A percentile compares a stretch with the other conserved stretches of the same genome.
phyloP scores from a whole-genome alignment of 441 rosid species.

The Raphanus hybrid region DNA sequence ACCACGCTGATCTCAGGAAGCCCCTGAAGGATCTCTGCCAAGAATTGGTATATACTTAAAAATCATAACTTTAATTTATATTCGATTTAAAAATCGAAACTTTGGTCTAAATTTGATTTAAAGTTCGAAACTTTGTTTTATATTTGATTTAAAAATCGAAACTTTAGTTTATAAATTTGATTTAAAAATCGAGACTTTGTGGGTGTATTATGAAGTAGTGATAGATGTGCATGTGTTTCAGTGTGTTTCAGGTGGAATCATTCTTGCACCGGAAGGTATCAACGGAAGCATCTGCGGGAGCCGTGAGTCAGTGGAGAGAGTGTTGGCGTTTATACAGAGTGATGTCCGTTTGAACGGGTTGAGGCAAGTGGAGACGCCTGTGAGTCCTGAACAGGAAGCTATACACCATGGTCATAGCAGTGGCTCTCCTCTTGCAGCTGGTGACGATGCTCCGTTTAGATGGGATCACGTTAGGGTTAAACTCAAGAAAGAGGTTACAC shows the following conservation, averaged over 20 bases:
- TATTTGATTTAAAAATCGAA: too few species aligned
- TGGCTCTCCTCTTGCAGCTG: conserved; percentile 92
- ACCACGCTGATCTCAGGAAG: conserved; percentile 71
- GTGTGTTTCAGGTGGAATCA: conserved; percentile 98
- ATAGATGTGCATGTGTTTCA: conserved; percentile 25
- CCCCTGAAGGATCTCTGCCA: conserved; percentile 84
- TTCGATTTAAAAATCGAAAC: too few species aligned
- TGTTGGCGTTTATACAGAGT: conserved; percentile 70
- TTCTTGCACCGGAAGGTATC: conserved; percentile 91
- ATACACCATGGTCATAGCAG: conserved; percentile 85
- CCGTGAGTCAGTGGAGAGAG: conserved; percentile 71
- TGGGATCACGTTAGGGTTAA: conserved; percentile 98
- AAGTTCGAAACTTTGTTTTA: background rate
- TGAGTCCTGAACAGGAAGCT: conserved; percentile 89
- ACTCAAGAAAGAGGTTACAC: conserved; percentile 86
- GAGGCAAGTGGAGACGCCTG: conserved; percentile 80
- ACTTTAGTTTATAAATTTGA: background rate
- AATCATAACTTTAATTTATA: background rate
- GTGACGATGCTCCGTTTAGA: conserved; percentile 91
- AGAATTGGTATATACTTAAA: conserved; percentile 55
- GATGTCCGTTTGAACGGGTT: conserved; percentile 71
- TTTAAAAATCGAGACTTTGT: background rate
- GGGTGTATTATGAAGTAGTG: background rate
- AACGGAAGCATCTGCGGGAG: conserved; percentile 96
- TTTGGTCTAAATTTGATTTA: too few species aligned